These are phyloP conservation scores for Ascoidea rubescens DNA, from an alignment of 805 yeast species.

Conservation along the genomic window DNA sequence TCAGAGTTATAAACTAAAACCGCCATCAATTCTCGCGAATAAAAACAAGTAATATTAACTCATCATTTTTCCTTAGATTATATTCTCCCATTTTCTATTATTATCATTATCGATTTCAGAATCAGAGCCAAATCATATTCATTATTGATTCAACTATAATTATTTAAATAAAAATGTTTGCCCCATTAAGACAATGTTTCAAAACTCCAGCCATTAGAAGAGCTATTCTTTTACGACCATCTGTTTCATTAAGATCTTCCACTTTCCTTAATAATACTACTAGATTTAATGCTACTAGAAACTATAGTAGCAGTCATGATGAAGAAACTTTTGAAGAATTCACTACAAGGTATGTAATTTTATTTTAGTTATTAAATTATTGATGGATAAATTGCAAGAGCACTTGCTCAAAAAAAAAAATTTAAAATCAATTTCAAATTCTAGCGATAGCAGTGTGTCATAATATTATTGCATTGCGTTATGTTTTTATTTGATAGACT, in stretches of 20 bases:
- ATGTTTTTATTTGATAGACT: too few relatives aligned
- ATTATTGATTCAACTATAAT: too few relatives aligned
- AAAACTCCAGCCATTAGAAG: slow-evolving; percentile 13
- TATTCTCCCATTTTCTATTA: too few relatives aligned
- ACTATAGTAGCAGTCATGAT: slow-evolving; percentile 67
- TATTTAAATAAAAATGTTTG: not conserved
- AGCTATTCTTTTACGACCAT: slow-evolving; percentile 5
- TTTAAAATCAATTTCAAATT: not conserved
- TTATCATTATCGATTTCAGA: too few relatives aligned
- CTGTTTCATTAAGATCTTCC: not conserved
- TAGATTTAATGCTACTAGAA: slow-evolving; percentile 28
- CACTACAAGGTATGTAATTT: slow-evolving; percentile 50
- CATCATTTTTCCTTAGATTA: too few relatives aligned
- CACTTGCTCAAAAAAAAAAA: not conserved
- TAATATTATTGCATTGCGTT: too few relatives aligned
- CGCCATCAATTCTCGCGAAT: too few relatives aligned
- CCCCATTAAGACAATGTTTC: slow-evolving; percentile 2
- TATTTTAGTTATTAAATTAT: not conserved
- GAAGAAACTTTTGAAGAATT: slow-evolving; percentile 94
- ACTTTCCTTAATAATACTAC: not conserved
- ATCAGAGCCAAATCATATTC: too few relatives aligned
- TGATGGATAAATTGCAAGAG: not conserved
- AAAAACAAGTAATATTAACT: too few relatives aligned
- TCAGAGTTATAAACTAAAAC: too few relatives aligned
- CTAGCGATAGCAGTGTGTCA: not conserved